Evolutionary conservation across 1,284 basidiomycete genomes (phyloP), one percentile per base, ranked within the genome.

Genomic region (Lentinus polychrous): DNA sequence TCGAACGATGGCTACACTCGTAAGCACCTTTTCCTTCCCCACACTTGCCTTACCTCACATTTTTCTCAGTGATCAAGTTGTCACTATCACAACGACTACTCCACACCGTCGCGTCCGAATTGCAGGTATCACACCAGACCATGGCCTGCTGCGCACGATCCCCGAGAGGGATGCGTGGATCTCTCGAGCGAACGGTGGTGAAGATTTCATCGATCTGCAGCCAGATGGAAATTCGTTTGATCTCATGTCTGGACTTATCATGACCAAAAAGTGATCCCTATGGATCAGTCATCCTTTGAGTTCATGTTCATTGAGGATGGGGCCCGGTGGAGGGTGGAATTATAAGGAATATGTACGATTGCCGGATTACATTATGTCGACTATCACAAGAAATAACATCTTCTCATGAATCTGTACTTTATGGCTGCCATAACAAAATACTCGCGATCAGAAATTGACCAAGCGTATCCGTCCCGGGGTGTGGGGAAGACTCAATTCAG

Each of bases 161-260:
- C 84, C 86, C 0, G 75, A 83, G 52, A 63, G 69, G 23, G 64
- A 62, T 40, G 39, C 39, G 20, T 40, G 39, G 39, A 23, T 40
- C 3, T 40, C 39, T 40, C 39, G 39, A 12, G 39, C 39, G 12
- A 40, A 22, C 20, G 72, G 65, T 24, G 72, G 62, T 55, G 54
- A 46, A 24, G 61, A 57, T 6, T 57, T 64, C 14, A 76, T 87
- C 38, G 78, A 81, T 59, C 61, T 84, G 18, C 95, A 97, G 66
- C 96, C 95, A 2, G 94, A 98, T 60, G 93, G 94, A 24, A 99
- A 99, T 65, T 91, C 90, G 60, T 98, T 99, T 60, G 95, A 98
- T 66, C 76, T 98, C 61, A 89, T 98, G 83, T 79, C 84, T 46
- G 91, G 92, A 24, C 67, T 99, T 63, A 94, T 99, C 61, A 82